Evolutionary conservation across 2,329 filamentous ascomycete species (phyloP), one percentile per base, ranked within the genome.

Genomic region (Talaromyces sp.): DNA sequence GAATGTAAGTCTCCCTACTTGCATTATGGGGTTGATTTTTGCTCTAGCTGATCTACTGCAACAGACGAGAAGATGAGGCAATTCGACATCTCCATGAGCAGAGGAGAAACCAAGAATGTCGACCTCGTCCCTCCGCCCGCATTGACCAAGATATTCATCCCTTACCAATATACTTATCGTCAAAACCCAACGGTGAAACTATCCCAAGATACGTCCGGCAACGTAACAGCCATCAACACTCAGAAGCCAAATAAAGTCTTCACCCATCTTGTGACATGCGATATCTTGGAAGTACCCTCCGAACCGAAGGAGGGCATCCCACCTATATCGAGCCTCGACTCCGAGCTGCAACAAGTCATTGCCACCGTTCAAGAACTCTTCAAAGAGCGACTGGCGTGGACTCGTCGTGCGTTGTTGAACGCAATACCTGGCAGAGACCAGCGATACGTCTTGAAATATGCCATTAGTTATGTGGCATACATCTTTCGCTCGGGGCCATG

Each of bases 401-500:
- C 93, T 3, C 86, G 93, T 0, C 87, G 93, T 21, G 89, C 89
- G 1, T 82, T 96, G 14, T 83, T 89, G 69, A 97, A 96, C 75
- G 83, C 84, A 59, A 81, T 97, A 33, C 69, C 70, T 5, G 76
- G 77, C 37, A 76, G 77, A 65, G 79, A 82, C 56, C 81, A 81
- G 63, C 80, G 82, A 28, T 80, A 81, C 60, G 76, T 80, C 18
- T 78, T 96, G 64, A 89, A 91, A 69, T 84, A 89, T 71, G 90
- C 90, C 54, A 84, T 93, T 59, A 89, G 92, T 66, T 93, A 95
- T 69, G 87, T 91, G 4, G 92, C 90, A 8, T 99, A 96, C 77
- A 91, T 93, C 76, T 97, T 98, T 81, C 89, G 90, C 64, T 92
- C 90, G 23, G 95, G 95, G 0, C 93, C 95, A 0, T 99, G 92